Evolutionary conservation across 208 protist species (phyloP).

Genomic region (Tritrichomonas musculus): DNA sequence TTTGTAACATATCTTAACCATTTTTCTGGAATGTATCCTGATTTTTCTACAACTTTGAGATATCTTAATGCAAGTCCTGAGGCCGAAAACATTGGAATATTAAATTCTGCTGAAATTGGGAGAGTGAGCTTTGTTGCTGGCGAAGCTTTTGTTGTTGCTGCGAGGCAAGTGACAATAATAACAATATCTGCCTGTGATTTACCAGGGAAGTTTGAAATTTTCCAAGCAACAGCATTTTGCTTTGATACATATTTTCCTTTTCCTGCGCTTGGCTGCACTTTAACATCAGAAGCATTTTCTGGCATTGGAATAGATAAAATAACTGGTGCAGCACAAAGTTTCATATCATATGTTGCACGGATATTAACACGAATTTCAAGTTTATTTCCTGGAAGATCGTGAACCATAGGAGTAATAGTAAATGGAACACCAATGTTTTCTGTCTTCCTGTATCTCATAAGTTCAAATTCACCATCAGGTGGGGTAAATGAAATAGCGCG

Average conservation of each 20-base stretch:
- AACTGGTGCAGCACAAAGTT: neutral
- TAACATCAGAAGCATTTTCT: constrained; percentile 65
- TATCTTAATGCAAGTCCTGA: constrained; percentile 85
- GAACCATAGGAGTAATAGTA: neutral
- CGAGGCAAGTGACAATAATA: neutral
- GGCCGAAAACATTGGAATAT: constrained; percentile 79
- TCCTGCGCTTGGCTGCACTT: constrained; percentile 61
- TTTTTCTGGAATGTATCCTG: constrained; percentile 78
- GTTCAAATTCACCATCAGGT: constrained; percentile 80
- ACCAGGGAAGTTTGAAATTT: constrained; percentile 59
- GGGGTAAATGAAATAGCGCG: constrained; percentile 59
- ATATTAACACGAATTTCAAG: constrained; percentile 16
- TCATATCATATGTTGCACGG: neutral
- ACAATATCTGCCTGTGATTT: constrained; percentile 55
- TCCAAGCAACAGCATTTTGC: constrained; percentile 41
- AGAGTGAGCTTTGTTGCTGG: neutral
- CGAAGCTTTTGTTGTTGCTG: neutral
- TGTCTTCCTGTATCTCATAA: constrained; percentile 80
- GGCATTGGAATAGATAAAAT: constrained; percentile 6
- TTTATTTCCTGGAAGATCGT: neutral
- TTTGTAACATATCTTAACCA: constrained; percentile 95
- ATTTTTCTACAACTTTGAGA: constrained; percentile 71
- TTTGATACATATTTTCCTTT: constrained; percentile 36
- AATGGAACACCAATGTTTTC: constrained; percentile 29
- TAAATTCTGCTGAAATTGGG: neutral